phyloP scores from a whole-genome alignment of 2,329 filamentous ascomycete species.

The Diaporthe aspalathi region DNA sequence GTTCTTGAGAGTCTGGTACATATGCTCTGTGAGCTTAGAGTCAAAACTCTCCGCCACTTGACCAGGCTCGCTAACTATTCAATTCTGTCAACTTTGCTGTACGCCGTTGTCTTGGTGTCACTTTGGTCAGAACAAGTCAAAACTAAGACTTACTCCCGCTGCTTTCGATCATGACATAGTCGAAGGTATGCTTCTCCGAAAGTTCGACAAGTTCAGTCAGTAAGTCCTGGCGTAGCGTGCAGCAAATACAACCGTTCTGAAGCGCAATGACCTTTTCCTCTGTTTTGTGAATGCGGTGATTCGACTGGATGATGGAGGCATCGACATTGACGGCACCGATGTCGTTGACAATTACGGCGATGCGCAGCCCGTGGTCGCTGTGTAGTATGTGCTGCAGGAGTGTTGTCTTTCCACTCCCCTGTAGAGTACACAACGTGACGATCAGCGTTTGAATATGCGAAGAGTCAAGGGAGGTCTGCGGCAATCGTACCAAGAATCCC shows the following conservation, averaged over 20 bases:
- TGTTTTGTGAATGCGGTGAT: constrained; percentile 64
- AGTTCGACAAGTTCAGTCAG: constrained; percentile 76
- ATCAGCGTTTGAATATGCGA: not conserved
- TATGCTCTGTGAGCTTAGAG: constrained; percentile 62
- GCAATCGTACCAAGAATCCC: constrained; percentile 63
- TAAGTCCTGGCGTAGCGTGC: constrained; percentile 77
- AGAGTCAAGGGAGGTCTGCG: no score
- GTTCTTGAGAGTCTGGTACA: constrained; percentile 40
- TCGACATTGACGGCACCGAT: constrained; percentile 74
- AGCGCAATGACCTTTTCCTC: constrained; percentile 75
- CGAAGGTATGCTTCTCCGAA: constrained; percentile 70
- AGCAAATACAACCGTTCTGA: constrained; percentile 82
- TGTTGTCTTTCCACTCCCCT: constrained; percentile 79
- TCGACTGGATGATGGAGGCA: constrained; percentile 67
- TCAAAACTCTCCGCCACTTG: constrained; percentile 82
- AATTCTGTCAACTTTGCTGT: not conserved
- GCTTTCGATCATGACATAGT: constrained; percentile 79
- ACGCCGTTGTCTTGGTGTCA: no score
- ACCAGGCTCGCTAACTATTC: constrained; percentile 73
- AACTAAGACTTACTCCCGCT: constrained; percentile 8
- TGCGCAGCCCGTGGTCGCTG: constrained; percentile 73
- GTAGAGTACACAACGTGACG: constrained; percentile 17
- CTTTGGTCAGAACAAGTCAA: not conserved
- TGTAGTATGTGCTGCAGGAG: constrained; percentile 76
- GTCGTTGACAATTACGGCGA: constrained; percentile 80